Percentiles rank a stretch among this genome's conserved stretches.
Evolutionary conservation across 179 eudicot species (phyloP).

Genomic region (Vitellaria paradoxa): DNA sequence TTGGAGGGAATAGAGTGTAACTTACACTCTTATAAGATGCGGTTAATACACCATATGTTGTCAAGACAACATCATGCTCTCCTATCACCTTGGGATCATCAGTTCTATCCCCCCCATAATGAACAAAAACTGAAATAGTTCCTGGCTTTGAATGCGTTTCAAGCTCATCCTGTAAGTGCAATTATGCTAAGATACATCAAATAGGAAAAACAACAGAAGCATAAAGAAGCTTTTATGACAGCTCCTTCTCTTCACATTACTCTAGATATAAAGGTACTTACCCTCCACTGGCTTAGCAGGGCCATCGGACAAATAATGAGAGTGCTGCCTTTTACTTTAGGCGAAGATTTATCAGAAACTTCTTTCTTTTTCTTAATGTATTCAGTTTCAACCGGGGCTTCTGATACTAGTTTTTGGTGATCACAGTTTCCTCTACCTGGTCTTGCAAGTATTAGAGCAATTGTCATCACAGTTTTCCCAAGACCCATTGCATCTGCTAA

Average conservation of each 20-base stretch:
- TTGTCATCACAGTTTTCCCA: constrained; percentile 72
- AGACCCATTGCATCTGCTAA: constrained; percentile 78
- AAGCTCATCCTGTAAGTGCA: constrained; percentile 48
- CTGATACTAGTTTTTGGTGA: constrained; percentile 11
- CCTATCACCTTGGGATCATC: constrained; percentile 46
- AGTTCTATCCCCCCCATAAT: constrained; percentile 62
- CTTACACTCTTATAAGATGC: constrained; percentile 52
- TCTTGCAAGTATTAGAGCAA: constrained; percentile 49
- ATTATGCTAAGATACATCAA: neutral
- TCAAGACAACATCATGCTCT: constrained; percentile 56
- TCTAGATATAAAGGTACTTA: constrained; percentile 17
- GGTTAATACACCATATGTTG: constrained; percentile 58
- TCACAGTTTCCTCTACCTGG: constrained; percentile 38
- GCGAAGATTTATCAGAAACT: constrained; percentile 1
- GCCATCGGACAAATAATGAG: constrained; percentile 75
- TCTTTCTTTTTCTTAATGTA: constrained; percentile 15
- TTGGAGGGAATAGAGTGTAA: neutral
- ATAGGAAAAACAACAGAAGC: neutral
- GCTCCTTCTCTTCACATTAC: neutral
- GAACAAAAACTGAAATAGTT: constrained; percentile 49
- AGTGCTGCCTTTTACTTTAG: constrained; percentile 44
- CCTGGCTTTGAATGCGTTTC: constrained; percentile 54
- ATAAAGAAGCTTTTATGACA: neutral
- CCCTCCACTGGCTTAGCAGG: constrained; percentile 74
- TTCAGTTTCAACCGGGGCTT: constrained; percentile 15